Conservation (phyloP, 768 basidiomycete genomes). For the Leucocoprinus leucothites region DNA sequence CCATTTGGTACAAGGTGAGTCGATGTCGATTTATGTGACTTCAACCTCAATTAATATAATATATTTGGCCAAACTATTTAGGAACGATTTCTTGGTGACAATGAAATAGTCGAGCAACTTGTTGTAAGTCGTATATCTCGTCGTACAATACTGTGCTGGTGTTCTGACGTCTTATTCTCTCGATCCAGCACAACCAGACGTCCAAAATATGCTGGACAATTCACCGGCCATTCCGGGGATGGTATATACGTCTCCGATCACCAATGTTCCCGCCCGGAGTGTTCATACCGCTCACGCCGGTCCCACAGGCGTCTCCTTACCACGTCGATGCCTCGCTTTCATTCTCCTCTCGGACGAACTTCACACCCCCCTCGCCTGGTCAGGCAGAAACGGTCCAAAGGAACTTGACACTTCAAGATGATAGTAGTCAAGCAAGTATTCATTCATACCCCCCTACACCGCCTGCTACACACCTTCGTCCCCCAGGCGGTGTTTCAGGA, state of each 20-base stretch:
- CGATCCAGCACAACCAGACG: constrained; percentile 55
- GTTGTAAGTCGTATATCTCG: constrained; percentile 45
- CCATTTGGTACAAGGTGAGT: constrained; percentile 74
- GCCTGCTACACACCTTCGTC: constrained; percentile 22
- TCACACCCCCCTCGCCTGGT: constrained; percentile 8
- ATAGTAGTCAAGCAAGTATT: constrained; percentile 37
- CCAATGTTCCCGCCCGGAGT: constrained; percentile 66
- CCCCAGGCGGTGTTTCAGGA: not conserved
- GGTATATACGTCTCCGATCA: constrained; percentile 78
- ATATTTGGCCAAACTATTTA: constrained; percentile 26
- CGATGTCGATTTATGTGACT: not conserved
- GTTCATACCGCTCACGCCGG: constrained; percentile 52
- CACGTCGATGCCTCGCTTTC: constrained; percentile 50
- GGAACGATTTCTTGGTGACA: constrained; percentile 72
- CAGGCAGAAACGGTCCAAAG: constrained; percentile 9
- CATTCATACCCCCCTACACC: constrained; percentile 65
- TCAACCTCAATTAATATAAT: not conserved
- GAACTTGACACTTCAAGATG: constrained; percentile 19
- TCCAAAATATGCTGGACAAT: constrained; percentile 69
- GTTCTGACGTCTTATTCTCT: not conserved
- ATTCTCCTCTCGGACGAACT: constrained; percentile 50
- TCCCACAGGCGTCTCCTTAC: constrained; percentile 42
- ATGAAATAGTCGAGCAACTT: constrained; percentile 74
- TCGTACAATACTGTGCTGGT: not conserved
- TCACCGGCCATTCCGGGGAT: constrained; percentile 76